Evolutionary conservation across 2,329 filamentous ascomycete species (phyloP), one percentile per base, ranked within the genome.

Genomic region (Colletotrichum kahawae): DNA sequence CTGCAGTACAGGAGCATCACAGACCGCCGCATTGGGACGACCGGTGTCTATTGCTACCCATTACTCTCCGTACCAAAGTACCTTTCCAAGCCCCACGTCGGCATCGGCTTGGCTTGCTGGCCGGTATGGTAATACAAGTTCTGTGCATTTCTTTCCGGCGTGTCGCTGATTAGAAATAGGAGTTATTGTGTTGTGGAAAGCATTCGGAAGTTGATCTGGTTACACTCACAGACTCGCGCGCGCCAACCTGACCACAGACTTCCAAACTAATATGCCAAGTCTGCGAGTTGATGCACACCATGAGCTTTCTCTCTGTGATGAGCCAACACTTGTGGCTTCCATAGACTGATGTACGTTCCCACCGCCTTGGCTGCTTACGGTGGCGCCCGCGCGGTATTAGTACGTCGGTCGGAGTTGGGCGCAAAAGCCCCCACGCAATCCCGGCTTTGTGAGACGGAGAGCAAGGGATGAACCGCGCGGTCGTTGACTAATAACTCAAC

Each of bases 391-490:
- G 48, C 34, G 27, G 34, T 21, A 24, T 48, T 24, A 34, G 27
- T 18, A n/a, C 24, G 16, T 27, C n/a, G 27, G 16, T 57, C 54
- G 21, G 54, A 57, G 27, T 68, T 7, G 13, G 34, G 67, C 43
- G 43, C 43, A 67, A 43, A 71, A 62, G 72, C 36, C 68, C 62
- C 67, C 16, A 51, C 36, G 59, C 16, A 43, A 4, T 9, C 6
- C 16, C 16, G n/a, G 38, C 24, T 6, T 21, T 51, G 6, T 51
- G 2, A n/a, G 31, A 48, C 27, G 27, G 65, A 51, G 56, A 74
- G 64, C 59, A 21, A 59, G 59, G n/a, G 29, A 57, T 67, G 71
- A 74, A 29, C 21, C 67, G 43, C 48, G 71, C 67, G 65, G 70
- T 13, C 43, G 18, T 9, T 74, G 34, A 66, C 14, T 66, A 66